Conservation (phyloP, 352 stramenopile genomes). For the Phytophthora kernoviae region DNA sequence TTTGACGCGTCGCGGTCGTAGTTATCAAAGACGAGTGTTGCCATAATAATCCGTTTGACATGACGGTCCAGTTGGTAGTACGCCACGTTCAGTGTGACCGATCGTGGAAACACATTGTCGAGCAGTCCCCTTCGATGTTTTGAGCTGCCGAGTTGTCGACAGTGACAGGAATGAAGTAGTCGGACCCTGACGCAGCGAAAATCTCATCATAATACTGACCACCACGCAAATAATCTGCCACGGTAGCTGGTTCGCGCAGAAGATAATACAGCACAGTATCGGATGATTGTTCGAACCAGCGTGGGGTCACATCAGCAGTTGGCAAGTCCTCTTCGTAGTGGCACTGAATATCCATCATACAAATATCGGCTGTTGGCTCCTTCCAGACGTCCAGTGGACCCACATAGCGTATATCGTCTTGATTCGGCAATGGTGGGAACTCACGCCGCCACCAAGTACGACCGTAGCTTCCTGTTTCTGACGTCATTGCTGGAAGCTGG, state of each 20-base stretch:
- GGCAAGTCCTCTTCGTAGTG: slow-evolving; percentile 93
- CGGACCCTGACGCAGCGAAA: slow-evolving; percentile 54
- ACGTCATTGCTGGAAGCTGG: slow-evolving; percentile 82
- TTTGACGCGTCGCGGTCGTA: slow-evolving; percentile 92
- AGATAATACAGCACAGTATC: slow-evolving; percentile 93
- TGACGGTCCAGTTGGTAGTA: slow-evolving; percentile 95
- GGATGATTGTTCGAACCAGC: slow-evolving; percentile 95
- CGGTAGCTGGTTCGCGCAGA: slow-evolving; percentile 90
- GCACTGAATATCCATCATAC: slow-evolving; percentile 89
- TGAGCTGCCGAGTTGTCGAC: slow-evolving; percentile 87
- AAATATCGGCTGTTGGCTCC: slow-evolving; percentile 93
- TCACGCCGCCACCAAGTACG: slow-evolving; percentile 73
- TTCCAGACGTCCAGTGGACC: slow-evolving; percentile 86
- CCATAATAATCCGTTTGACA: slow-evolving; percentile 94
- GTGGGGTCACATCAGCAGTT: slow-evolving; percentile 88
- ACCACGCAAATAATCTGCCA: slow-evolving; percentile 86
- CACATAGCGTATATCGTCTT: slow-evolving; percentile 94
- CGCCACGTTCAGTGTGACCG: slow-evolving; percentile 91
- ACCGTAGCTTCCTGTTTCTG: slow-evolving; percentile 62
- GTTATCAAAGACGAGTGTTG: slow-evolving; percentile 88
- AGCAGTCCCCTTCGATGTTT: slow-evolving; percentile 87
- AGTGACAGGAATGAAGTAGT: slow-evolving; percentile 95
- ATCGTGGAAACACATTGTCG: slow-evolving; percentile 92
- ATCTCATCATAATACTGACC: slow-evolving; percentile 79
- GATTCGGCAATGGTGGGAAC: slow-evolving; percentile 91